Evolutionary conservation across 257 asterid genomes (phyloP).

Genomic region (Nicotiana undulata): DNA sequence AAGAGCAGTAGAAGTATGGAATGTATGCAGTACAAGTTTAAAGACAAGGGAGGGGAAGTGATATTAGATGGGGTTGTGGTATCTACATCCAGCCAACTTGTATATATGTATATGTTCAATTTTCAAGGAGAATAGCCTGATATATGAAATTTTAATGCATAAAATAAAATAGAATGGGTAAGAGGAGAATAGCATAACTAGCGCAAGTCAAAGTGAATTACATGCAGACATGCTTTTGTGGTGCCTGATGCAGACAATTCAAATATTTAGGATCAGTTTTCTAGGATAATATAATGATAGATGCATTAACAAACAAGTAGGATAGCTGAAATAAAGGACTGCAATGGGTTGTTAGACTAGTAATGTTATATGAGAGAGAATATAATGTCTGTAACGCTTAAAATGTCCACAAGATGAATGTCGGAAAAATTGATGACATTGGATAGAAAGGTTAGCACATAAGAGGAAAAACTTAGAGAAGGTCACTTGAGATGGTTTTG

Average conservation of each 20-base stretch:
- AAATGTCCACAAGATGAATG: neutral
- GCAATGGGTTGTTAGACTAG: neutral
- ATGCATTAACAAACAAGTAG: neutral
- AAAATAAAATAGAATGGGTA: neutral
- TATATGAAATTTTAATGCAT: neutral
- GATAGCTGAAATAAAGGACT: neutral
- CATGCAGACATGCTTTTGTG: neutral
- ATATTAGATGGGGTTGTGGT: neutral
- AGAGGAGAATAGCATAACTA: neutral
- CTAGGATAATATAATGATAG: neutral
- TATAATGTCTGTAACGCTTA: neutral
- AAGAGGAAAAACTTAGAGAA: neutral
- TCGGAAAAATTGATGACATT: neutral
- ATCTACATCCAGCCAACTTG: neutral
- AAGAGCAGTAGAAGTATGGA: neutral
- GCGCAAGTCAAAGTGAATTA: neutral
- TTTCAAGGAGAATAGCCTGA: neutral
- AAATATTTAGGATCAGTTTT: neutral
- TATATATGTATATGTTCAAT: neutral
- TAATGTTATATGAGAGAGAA: neutral
- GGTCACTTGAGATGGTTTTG: neutral
- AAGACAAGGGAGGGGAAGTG: neutral
- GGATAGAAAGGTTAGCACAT: neutral
- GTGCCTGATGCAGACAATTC: neutral
- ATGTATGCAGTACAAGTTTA: neutral